Evolutionary conservation across 768 basidiomycete genomes (phyloP), one percentile per base, ranked within the genome.

Genomic region (Tylopilus cervinicoccineus): DNA sequence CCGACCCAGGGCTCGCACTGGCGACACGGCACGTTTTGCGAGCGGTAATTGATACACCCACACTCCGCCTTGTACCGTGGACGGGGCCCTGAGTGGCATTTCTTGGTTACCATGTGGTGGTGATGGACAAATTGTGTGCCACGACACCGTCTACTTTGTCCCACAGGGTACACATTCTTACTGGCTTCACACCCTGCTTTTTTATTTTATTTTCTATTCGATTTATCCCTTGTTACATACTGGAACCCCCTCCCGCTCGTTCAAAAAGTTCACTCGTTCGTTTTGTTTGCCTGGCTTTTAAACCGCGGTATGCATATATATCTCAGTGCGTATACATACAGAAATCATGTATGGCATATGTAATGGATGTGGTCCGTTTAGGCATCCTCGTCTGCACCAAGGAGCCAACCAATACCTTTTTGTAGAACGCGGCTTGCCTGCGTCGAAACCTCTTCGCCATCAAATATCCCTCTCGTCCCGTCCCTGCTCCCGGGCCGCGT

Each of bases 361-460:
- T 56, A 58, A 55, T 53, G 46, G 36, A 33, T 38, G 45, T 16
- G 36, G 36, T 43, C 32, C 47, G 22, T 31, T 51, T 27, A 55
- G 33, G 31, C 43, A 34, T 53, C 54, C 24, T 83, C 85, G 51
- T 93, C 93, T 12, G 83, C 88, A 34, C 95, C 95, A 48, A 98
- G 83, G 24, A 98, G 74, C 95, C 95, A 98, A 24, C 94, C 94
- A 44, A 98, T 90, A 8, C 95, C 95, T 60, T 86, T 86, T 31
- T 90, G 88, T 34, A 98, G 66, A 4, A 83, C 90, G 27, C 84
- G 77, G 41, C 82, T 80, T 2, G 91, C 91, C 57, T 86, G 83
- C n/a, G 78, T 65, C 17, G 84, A 80, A 34, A 88, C 82, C 45
- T 86, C 86, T 16, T 78, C 81, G 32, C 71, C 71, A 43, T 77